Evolutionary conservation across 106 monocot genomes (phyloP).

Genomic region (Dioscorea alata): DNA sequence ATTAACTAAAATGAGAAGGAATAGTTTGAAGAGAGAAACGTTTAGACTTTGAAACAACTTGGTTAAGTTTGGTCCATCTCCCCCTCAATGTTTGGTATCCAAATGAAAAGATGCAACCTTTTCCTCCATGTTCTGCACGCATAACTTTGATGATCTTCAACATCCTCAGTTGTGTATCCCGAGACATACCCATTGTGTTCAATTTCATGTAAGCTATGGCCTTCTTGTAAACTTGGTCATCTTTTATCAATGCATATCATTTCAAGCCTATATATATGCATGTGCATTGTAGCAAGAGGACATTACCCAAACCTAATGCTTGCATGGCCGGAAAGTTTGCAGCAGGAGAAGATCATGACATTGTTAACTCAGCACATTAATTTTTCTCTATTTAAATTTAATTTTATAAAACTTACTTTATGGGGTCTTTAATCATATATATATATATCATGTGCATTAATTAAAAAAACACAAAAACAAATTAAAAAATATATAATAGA

Average conservation of each 20-base stretch:
- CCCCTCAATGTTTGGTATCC: constrained; percentile 30
- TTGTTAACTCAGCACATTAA: too few relatives aligned
- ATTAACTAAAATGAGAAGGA: constrained; percentile 55
- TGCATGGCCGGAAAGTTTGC: too few relatives aligned
- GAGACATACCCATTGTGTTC: constrained; percentile 53
- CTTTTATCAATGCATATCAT: constrained; percentile 73
- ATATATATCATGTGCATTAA: too few relatives aligned
- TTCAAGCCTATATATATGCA: too few relatives aligned
- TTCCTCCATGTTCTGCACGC: constrained; percentile 21
- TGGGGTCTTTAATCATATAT: too few relatives aligned
- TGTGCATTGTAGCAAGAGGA: too few relatives aligned
- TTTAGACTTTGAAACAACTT: constrained; percentile 39
- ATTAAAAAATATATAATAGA: too few relatives aligned
- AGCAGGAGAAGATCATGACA: too few relatives aligned
- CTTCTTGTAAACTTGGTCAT: constrained; percentile 37
- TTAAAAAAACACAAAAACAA: too few relatives aligned
- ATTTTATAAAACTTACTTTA: too few relatives aligned
- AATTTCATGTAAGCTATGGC: constrained; percentile 11
- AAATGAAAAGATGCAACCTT: constrained; percentile 60
- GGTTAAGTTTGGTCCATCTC: constrained; percentile 49
- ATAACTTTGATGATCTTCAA: constrained; percentile 61
- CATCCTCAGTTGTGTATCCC: constrained; percentile 61
- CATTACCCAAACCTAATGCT: too few relatives aligned
- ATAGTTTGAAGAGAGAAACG: constrained; percentile 72
- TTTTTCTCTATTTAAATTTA: too few relatives aligned